Conservation (phyloP, 2,329 filamentous ascomycete genomes). For the Zopfia rhizophila region DNA sequence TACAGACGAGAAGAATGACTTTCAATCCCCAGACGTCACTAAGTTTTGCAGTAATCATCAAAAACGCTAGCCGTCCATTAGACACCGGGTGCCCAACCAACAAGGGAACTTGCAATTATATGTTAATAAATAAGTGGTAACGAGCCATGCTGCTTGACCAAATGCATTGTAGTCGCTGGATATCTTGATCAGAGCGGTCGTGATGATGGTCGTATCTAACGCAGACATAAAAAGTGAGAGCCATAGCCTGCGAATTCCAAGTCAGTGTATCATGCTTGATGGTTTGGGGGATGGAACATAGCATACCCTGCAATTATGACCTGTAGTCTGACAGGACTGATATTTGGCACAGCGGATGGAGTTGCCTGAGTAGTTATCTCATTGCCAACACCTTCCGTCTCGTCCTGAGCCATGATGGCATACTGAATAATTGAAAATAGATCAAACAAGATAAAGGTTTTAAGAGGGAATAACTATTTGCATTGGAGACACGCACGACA, state of each 20-base stretch:
- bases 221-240: slow-evolving; percentile 47
- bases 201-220: slow-evolving; percentile 45
- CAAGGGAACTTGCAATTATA: slow-evolving; percentile 35
- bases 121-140: slow-evolving; percentile 45
- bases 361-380: no score
- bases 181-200: slow-evolving; percentile 43
- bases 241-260: slow-evolving; percentile 31
- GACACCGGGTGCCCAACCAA: neutral
- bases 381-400: no score
- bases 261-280: no score
- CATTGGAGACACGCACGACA: no score
- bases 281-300: neutral
- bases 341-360: slow-evolving; percentile 25
- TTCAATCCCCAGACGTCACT: slow-evolving; percentile 45
- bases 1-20: slow-evolving; percentile 31
- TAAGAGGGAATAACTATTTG: no score
- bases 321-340: slow-evolving; percentile 36
- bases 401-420: no score
- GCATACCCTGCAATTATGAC: slow-evolving; percentile 39
- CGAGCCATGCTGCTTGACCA: slow-evolving; percentile 42
- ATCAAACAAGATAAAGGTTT: no score
- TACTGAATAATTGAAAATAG: no score
- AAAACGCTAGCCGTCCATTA: slow-evolving; percentile 29
- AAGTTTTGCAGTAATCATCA: slow-evolving; percentile 47
- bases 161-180: slow-evolving; percentile 39